Percentiles rank a stretch among this genome's conserved stretches.
phyloP scores from a whole-genome alignment of 2,329 filamentous ascomycete species.

The Venturia effusa region DNA sequence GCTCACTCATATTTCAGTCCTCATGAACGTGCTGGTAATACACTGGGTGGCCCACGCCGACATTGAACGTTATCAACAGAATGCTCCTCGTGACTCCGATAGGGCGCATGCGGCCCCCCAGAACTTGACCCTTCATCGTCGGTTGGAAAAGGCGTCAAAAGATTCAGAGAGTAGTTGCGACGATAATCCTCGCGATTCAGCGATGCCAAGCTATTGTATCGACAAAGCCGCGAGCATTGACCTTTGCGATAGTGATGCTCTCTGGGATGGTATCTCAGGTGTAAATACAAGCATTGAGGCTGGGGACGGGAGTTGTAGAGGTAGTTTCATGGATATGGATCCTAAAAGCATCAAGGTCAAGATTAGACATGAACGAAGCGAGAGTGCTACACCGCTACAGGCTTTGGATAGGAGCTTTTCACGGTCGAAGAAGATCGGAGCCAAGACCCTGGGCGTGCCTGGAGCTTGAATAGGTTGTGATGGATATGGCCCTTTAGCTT shows the following conservation, averaged over 20 bases:
- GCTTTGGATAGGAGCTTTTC: background rate
- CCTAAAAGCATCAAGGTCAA: background rate
- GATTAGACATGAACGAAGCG: background rate
- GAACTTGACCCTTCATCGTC: background rate
- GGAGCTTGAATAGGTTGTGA: no score
- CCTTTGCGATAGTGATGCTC: background rate
- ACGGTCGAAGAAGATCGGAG: no score
- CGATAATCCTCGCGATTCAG: background rate
- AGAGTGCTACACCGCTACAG: background rate
- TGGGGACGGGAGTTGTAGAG: background rate
- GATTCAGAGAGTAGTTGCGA: background rate
- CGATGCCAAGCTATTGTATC: background rate
- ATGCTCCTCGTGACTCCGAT: background rate
- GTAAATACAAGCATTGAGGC: background rate
- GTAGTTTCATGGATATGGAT: background rate
- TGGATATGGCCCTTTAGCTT: background rate
- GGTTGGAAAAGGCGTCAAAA: background rate
- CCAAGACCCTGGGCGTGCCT: background rate
- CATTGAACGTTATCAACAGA: conserved; percentile 8
- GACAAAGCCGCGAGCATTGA: background rate
- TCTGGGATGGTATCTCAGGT: background rate
- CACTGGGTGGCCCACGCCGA: conserved; percentile 43
- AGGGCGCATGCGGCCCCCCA: background rate
- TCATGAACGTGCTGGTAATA: conserved; percentile 50
- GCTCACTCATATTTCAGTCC: conserved; percentile 31